A percentile compares a stretch with the other conserved stretches of the same genome.
Conservation (phyloP, 1,284 basidiomycete genomes). For the Leccinum pseudoinsigne region DNA sequence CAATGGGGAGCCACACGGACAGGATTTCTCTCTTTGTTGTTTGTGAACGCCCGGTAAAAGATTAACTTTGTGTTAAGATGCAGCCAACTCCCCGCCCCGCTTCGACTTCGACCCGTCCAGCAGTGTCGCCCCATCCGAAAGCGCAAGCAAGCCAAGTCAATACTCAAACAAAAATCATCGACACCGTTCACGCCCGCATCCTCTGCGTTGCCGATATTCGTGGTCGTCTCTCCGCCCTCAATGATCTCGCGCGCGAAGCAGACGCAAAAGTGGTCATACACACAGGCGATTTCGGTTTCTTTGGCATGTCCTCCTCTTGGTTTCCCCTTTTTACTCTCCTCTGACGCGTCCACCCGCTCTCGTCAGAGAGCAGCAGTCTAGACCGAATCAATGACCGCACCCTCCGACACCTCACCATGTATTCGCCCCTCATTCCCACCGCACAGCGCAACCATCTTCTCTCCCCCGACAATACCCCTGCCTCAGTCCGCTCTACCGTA, state of each 20-base stretch:
- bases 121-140: constrained; percentile 55
- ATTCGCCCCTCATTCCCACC: constrained; percentile 92
- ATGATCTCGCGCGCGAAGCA: constrained; percentile 86
- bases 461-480: constrained; percentile 57
- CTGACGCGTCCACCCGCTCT: constrained; percentile 20
- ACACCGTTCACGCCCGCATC: constrained; percentile 81
- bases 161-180: constrained; percentile 75
- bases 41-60: constrained; percentile 25
- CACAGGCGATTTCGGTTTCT: constrained; percentile 99
- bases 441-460: constrained; percentile 83
- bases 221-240: constrained; percentile 84
- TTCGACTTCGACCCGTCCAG: constrained; percentile 56
- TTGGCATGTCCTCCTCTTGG: constrained; percentile 53
- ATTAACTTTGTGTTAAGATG: constrained; percentile 26
- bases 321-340: constrained; percentile 3
- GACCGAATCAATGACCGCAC: constrained; percentile 93
- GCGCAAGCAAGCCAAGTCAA: constrained; percentile 54
- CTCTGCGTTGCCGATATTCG: constrained; percentile 97
- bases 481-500: too few species aligned
- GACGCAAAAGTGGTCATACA: constrained; percentile 93
- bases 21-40: constrained; percentile 17
- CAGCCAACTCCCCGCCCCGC: constrained; percentile 52
- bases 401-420: constrained; percentile 94
- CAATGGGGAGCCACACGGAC: not conserved
- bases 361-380: constrained; percentile 73